phyloP scores from a whole-genome alignment of 164 flowering plant genomes.

The Tetrastigma voinierianum region DNA sequence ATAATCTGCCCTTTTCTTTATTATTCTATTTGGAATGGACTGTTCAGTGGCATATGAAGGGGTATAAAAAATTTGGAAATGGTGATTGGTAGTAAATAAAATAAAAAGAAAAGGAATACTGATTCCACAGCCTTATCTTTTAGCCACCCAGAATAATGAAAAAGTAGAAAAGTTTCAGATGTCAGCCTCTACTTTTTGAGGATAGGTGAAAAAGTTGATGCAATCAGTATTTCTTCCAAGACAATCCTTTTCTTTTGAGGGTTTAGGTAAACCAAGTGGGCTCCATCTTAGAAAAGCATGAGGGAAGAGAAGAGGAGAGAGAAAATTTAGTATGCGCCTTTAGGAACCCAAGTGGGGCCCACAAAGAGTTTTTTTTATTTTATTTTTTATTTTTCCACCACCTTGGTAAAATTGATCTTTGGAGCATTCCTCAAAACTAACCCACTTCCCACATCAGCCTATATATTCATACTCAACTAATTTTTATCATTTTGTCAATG shows the following conservation, averaged over 20 bases:
- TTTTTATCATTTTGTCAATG: too few species aligned
- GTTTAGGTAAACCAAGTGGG: constrained; percentile 22
- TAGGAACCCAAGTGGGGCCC: constrained; percentile 19
- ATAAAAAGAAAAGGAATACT: neutral
- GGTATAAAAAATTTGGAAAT: too few species aligned
- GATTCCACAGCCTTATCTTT: neutral
- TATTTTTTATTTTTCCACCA: neutral
- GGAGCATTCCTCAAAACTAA: too few species aligned
- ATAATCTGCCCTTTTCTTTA: too few species aligned
- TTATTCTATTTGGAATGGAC: too few species aligned
- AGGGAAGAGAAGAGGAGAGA: too few species aligned
- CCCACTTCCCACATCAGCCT: too few species aligned
- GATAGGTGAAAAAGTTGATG: constrained; percentile 9
- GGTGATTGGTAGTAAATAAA: too few species aligned
- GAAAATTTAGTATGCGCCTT: neutral
- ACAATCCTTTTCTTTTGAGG: constrained; percentile 24
- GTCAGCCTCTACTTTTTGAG: constrained; percentile 24
- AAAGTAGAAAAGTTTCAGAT: constrained; percentile 7
- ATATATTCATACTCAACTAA: too few species aligned
- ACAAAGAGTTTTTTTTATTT: neutral
- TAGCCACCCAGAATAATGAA: constrained; percentile 1
- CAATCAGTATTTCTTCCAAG: constrained; percentile 15
- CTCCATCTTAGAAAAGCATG: neutral
- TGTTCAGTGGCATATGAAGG: neutral
- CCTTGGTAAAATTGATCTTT: too few species aligned